These are phyloP conservation scores for Plasmodium coatneyi DNA, from an alignment of 169 alveolate genomes.

Conservation along the genomic window DNA sequence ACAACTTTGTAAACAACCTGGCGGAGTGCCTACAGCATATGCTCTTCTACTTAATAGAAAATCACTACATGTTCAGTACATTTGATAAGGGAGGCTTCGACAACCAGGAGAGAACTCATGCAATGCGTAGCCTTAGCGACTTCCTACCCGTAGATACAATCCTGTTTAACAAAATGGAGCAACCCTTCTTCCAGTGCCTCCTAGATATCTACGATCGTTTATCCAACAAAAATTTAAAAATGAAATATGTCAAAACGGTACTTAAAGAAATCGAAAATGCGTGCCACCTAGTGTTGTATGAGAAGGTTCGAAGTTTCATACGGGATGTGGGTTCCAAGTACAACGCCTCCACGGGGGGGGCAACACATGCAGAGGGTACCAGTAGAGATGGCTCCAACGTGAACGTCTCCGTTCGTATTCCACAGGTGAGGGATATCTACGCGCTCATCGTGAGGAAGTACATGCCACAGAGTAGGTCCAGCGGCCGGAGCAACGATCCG, in stretches of 20 bases:
- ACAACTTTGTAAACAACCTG: conserved; percentile 38
- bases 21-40: conserved; percentile 63
- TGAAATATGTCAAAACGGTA: conserved; percentile 43
- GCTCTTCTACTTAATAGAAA: conserved; percentile 67
- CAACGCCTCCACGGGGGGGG: neutral
- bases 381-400: neutral
- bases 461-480: neutral
- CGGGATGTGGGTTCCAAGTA: conserved; percentile 29
- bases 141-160: neutral
- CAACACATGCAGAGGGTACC: neutral
- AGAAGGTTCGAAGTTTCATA: conserved; percentile 30
- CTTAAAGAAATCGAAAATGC: conserved; percentile 69
- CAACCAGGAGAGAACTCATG: neutral
- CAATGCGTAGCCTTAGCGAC: neutral
- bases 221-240: conserved; percentile 16
- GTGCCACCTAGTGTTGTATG: conserved; percentile 42
- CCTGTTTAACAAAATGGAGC: conserved; percentile 50
- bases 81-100: neutral
- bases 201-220: conserved; percentile 51
- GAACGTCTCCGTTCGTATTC: neutral
- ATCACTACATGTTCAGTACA: conserved; percentile 15
- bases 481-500: neutral
- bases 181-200: conserved; percentile 27
- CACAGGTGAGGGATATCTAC: neutral
- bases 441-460: neutral